Percentiles rank a stretch among this genome's conserved stretches.
These are phyloP conservation scores for Alliaria petiolata DNA, from an alignment of 345 rosid genomes.

Conservation along the genomic window DNA sequence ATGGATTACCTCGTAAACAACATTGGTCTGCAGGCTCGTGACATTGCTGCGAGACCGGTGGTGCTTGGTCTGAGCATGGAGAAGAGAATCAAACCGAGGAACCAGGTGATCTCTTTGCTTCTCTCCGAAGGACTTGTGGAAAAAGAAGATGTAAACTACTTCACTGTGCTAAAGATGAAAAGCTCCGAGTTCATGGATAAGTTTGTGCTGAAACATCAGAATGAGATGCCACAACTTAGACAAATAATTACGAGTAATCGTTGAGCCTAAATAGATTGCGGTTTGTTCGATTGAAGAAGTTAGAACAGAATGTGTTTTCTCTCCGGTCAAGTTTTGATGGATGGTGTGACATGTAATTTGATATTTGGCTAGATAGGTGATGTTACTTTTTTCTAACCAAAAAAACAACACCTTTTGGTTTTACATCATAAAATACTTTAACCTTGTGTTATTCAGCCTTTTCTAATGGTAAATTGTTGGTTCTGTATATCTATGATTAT, in stretches of 20 bases:
- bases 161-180: slow-evolving; percentile 14
- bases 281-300: neutral
- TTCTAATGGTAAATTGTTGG: neutral
- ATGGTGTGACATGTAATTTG: too few relatives aligned
- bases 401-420: too few relatives aligned
- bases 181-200: slow-evolving; percentile 16
- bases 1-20: slow-evolving; percentile 35
- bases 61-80: slow-evolving; percentile 31
- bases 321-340: neutral
- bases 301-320: neutral
- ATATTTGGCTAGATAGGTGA: too few relatives aligned
- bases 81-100: slow-evolving; percentile 36
- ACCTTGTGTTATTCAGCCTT: neutral
- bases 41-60: slow-evolving; percentile 8
- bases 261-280: neutral
- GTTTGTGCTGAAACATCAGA: slow-evolving; percentile 14
- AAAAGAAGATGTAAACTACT: slow-evolving; percentile 19
- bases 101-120: slow-evolving; percentile 20
- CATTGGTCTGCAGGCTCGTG: slow-evolving; percentile 26
- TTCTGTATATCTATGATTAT: too few relatives aligned
- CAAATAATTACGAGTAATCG: neutral
- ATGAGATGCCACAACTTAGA: slow-evolving; percentile 8
- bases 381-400: too few relatives aligned
- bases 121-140: slow-evolving; percentile 15
- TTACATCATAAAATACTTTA: neutral